Evolutionary conservation across 1,284 basidiomycete genomes (phyloP).

Genomic region (Apiotrichum veenhuisii): DNA sequence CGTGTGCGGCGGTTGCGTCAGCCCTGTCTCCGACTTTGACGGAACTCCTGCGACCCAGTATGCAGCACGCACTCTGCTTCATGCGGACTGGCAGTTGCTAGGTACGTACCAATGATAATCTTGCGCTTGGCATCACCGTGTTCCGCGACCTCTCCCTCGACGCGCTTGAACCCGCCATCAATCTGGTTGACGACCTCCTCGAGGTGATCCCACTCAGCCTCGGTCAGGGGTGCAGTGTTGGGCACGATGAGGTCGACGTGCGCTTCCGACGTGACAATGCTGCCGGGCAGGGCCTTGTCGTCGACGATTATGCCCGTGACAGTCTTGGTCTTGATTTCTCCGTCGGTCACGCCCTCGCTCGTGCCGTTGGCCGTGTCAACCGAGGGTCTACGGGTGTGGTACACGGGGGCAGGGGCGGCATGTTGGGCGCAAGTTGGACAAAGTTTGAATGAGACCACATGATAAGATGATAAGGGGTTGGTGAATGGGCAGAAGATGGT

Average conservation of each 20-base stretch:
- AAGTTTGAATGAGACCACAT: too few relatives aligned
- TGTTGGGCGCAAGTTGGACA: too few relatives aligned
- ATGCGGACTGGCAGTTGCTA: too few relatives aligned
- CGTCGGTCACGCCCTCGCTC: neutral
- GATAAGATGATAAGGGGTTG: too few relatives aligned
- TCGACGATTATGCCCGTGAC: neutral
- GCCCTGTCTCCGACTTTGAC: neutral
- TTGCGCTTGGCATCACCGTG: constrained; percentile 52
- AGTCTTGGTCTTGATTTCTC: neutral
- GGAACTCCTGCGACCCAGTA: too few relatives aligned
- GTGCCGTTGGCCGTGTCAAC: neutral
- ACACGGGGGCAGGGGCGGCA: neutral
- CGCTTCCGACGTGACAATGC: neutral
- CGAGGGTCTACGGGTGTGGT: neutral
- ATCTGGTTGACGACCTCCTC: constrained; percentile 62
- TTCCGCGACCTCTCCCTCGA: constrained; percentile 10
- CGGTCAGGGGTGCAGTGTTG: constrained; percentile 38
- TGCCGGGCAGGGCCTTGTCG: neutral
- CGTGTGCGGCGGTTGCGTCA: neutral
- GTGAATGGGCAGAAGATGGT: too few relatives aligned
- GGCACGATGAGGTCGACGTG: constrained; percentile 41
- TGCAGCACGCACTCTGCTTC: neutral
- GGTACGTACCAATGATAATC: constrained; percentile 68
- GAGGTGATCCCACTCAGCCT: constrained; percentile 64
- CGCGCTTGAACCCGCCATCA: constrained; percentile 29